Conservation (phyloP, 768 basidiomycete genomes). For the Naganishia onofrii region DNA sequence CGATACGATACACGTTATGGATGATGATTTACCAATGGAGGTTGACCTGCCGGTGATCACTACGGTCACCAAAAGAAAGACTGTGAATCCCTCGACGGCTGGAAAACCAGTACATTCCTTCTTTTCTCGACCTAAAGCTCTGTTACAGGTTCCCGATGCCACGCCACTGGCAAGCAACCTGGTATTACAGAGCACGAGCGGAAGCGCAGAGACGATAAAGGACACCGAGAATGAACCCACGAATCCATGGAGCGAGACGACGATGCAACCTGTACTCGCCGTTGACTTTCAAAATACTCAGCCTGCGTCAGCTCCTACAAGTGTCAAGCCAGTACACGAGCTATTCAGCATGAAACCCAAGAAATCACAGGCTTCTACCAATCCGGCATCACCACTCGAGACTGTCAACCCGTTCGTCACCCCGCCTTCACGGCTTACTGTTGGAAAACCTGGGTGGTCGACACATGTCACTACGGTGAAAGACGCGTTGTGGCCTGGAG, state of each 20-base stretch:
- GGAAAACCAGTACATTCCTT: conserved; percentile 20
- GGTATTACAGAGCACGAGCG: neutral
- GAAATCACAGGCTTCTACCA: neutral
- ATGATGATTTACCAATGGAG: neutral
- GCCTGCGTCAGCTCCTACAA: neutral
- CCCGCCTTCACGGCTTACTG: neutral
- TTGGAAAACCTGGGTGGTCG: conserved; percentile 25
- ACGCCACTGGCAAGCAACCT: neutral
- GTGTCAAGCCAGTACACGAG: conserved; percentile 5
- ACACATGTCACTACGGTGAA: neutral
- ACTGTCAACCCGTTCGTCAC: neutral
- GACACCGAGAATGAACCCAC: neutral
- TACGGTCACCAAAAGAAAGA: neutral
- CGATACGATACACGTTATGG: neutral
- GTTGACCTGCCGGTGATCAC: neutral
- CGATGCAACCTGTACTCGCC: neutral
- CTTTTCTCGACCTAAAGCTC: neutral
- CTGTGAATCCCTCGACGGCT: neutral
- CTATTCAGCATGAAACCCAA: conserved; percentile 22
- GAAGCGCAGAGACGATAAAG: neutral
- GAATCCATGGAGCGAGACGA: neutral
- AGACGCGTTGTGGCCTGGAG: neutral
- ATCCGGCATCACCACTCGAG: conserved; percentile 1
- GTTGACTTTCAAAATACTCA: neutral
- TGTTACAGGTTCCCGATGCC: neutral